Percentiles rank a stretch among this genome's conserved stretches.
Evolutionary conservation across 2,329 filamentous ascomycete species (phyloP).

Genomic region (Thelonectria rubi): DNA sequence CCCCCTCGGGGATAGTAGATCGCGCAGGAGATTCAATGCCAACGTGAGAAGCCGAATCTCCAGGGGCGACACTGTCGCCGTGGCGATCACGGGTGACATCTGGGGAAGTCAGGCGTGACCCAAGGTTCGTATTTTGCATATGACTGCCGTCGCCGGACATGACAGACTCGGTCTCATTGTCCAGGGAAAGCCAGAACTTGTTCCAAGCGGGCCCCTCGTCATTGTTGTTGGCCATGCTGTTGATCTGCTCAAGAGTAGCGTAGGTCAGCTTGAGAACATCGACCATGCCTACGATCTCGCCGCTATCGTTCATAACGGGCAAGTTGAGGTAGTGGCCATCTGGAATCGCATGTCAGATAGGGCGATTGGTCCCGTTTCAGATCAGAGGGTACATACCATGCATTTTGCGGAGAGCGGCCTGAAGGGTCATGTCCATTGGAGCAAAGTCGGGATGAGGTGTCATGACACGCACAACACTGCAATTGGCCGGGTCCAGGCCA

Average conservation of each 20-base stretch:
- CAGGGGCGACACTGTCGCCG: constrained; percentile 85
- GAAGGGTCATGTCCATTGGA: constrained; percentile 98
- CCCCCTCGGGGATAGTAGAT: constrained; percentile 63
- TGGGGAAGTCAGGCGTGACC: constrained; percentile 81
- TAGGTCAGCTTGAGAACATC: constrained; percentile 98
- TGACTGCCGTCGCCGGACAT: constrained; percentile 90
- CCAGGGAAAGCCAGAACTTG: constrained; percentile 98
- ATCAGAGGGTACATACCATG: constrained; percentile 71
- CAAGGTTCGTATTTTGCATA: constrained; percentile 70
- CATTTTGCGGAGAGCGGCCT: constrained; percentile 98
- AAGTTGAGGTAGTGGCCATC: constrained; percentile 98
- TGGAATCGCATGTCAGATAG: constrained; percentile 50
- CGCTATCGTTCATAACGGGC: constrained; percentile 96
- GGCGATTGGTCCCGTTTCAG: background rate
- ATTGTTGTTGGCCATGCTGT: constrained; percentile 89
- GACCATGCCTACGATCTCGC: constrained; percentile 99
- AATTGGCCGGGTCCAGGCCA: constrained; percentile 90
- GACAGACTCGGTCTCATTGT: constrained; percentile 95
- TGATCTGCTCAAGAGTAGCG: constrained; percentile 96
- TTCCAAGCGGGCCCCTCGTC: constrained; percentile 98
- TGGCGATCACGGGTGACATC: constrained; percentile 77
- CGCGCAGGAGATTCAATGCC: constrained; percentile 81
- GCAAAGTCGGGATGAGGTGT: constrained; percentile 99
- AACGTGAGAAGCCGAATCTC: constrained; percentile 93
- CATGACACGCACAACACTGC: constrained; percentile 98